Evolutionary conservation across 257 asterid species (phyloP), one percentile per base, ranked within the genome.

Genomic region (Plantago major): DNA sequence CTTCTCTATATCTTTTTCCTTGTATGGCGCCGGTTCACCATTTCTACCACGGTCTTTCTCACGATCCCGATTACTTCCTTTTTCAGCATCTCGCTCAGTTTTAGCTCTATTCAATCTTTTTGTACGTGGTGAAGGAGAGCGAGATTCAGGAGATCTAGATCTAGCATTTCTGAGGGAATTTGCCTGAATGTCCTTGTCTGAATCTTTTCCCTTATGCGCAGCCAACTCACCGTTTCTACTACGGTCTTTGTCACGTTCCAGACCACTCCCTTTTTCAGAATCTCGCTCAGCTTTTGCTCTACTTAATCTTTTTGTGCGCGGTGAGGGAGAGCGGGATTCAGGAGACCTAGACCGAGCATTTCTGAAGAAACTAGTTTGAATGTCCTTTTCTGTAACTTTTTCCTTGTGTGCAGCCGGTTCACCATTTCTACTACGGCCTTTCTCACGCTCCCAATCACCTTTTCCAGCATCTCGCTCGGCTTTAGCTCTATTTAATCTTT

Each of bases 101-200:
- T 76, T 84, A 76, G 73, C 82, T 73, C 84, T 77, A 68, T 62
- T 79, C 64, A 85, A 74, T 73, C 96, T 82, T 71, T 74, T 87
- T 67, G 90, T 82, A 30, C 82, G 88, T 2, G 96, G 96, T 33
- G 99, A 93, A 30, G 71, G 86, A 6, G 91, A 79, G 15, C 55
- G 69, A 16, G 79, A 72, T 51, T 43, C 69, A 43, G 83, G 78
- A 56, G 83, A 79, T 67, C 49, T 60, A 45, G 79, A 55, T 53
- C 75, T 73, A 54, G 67, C 67, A 57, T 18, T 33, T 33, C 40
- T 33, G 40, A 4, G 40, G 40, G 40, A 33, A 7, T 7, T 33
- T 4, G 40, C 8, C 8, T 7, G 40, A 33, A 71, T 48, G 48
- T 74, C 81, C 76, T 71, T 88, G 66, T 70, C 84, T 9, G 76